Conservation (phyloP, 768 basidiomycete species). For the Lactarius akahatsu region DNA sequence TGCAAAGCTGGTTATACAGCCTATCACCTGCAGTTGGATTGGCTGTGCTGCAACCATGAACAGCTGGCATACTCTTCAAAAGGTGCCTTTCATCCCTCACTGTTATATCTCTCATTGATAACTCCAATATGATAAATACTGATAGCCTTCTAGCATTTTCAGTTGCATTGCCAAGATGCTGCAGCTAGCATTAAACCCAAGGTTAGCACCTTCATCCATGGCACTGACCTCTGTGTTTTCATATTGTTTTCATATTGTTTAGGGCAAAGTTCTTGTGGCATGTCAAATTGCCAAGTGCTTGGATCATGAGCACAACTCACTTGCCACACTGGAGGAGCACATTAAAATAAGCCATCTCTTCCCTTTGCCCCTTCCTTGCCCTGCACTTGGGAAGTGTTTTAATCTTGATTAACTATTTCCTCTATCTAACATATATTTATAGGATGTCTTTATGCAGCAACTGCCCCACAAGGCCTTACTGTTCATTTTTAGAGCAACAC, state of each 20-base stretch:
- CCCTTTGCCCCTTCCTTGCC: conserved; percentile 7
- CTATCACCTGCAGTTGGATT: conserved; percentile 16
- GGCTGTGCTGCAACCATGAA: conserved; percentile 17
- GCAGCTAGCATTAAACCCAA: neutral
- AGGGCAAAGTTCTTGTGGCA: neutral
- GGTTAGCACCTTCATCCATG: neutral
- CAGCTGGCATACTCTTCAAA: conserved; percentile 18
- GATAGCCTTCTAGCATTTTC: conserved; percentile 9
- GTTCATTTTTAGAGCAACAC: conserved; percentile 9
- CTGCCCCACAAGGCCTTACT: conserved; percentile 1
- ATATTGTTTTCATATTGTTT: neutral
- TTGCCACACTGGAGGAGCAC: conserved; percentile 11
- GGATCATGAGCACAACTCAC: neutral
- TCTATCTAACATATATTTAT: conserved; percentile 1
- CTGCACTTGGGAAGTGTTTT: conserved; percentile 13
- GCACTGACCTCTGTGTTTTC: neutral
- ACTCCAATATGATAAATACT: neutral
- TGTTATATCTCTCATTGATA: neutral
- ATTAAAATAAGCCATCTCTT: neutral
- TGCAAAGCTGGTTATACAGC: conserved; percentile 31
- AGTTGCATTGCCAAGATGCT: conserved; percentile 4
- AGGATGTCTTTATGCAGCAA: conserved; percentile 4
- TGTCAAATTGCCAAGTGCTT: conserved; percentile 12
- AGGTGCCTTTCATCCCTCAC: conserved; percentile 6
- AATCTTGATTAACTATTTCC: neutral